A percentile compares a stretch with the other conserved stretches of the same genome.
phyloP scores from a whole-genome alignment of 768 basidiomycete species.

The Trametopsis cervina region DNA sequence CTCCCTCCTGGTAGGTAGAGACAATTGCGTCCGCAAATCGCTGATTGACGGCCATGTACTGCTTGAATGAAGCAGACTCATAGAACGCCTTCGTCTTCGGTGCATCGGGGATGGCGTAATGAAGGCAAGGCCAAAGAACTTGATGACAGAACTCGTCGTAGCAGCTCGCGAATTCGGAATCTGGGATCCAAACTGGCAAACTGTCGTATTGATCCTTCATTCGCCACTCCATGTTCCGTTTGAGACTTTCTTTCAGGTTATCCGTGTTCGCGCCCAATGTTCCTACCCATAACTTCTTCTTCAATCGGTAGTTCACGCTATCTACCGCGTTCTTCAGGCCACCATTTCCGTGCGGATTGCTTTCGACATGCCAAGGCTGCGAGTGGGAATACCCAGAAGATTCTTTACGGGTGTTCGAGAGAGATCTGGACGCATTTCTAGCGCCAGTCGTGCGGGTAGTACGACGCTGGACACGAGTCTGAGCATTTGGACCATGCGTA shows the following conservation, averaged over 20 bases:
- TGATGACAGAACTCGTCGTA: constrained; percentile 90
- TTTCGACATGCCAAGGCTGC: constrained; percentile 38
- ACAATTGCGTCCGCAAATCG: constrained; percentile 85
- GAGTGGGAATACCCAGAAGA: constrained; percentile 21
- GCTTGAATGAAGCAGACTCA: constrained; percentile 73
- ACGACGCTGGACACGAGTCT: constrained; percentile 21
- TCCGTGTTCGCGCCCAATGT: constrained; percentile 72
- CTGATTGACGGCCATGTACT: constrained; percentile 86
- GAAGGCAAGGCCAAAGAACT: constrained; percentile 83
- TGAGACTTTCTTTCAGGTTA: constrained; percentile 46
- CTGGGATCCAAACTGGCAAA: constrained; percentile 74
- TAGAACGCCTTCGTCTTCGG: constrained; percentile 77
- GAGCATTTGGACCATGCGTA: constrained; percentile 29
- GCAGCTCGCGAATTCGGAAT: constrained; percentile 68
- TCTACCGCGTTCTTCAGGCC: constrained; percentile 76
- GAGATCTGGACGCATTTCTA: constrained; percentile 16
- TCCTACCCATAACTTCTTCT: constrained; percentile 57
- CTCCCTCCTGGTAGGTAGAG: constrained; percentile 76
- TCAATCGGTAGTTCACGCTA: constrained; percentile 50
- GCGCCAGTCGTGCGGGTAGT: constrained; percentile 12
- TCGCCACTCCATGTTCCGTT: constrained; percentile 47
- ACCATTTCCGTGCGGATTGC: constrained; percentile 75
- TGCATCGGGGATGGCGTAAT: constrained; percentile 83
- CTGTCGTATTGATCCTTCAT: constrained; percentile 34
- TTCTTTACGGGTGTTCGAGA: constrained; percentile 30